Conservation (phyloP, 331 rosid genomes). For the Quercus tomentella region DNA sequence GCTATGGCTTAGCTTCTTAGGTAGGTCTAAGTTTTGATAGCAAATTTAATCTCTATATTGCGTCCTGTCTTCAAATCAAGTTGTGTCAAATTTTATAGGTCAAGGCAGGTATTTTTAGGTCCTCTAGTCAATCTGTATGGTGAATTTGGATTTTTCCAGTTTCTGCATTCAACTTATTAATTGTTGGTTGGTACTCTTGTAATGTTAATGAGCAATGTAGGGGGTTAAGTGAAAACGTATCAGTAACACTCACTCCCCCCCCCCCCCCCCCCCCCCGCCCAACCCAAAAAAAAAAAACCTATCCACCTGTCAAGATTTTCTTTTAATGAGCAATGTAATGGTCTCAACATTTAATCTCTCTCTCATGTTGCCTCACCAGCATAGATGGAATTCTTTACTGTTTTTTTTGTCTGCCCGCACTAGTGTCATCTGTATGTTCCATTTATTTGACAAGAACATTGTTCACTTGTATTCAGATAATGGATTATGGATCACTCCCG, state of each 20-base stretch:
- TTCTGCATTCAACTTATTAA: background rate
- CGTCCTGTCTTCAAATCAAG: background rate
- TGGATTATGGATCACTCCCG: slow-evolving; percentile 85
- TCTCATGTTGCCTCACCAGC: no score
- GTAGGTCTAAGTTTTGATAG: background rate
- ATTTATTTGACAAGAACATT: background rate
- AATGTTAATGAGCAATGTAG: no score
- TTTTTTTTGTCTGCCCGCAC: background rate
- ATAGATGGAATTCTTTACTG: background rate
- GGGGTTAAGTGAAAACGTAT: no score
- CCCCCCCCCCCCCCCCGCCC: no score
- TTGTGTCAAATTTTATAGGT: background rate
- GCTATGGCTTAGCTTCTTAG: background rate
- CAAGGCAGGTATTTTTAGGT: background rate
- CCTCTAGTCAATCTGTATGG: background rate
- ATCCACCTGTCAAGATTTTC: no score
- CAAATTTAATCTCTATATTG: background rate
- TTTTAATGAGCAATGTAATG: no score
- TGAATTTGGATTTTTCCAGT: background rate
- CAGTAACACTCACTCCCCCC: no score
- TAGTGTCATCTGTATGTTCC: background rate
- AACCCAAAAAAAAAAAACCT: no score
- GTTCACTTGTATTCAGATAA: slow-evolving; percentile 47
- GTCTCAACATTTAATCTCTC: no score
- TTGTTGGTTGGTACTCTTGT: background rate